Evolutionary conservation across 257 asterid species (phyloP).

Genomic region (Penstemon davidsonii): DNA sequence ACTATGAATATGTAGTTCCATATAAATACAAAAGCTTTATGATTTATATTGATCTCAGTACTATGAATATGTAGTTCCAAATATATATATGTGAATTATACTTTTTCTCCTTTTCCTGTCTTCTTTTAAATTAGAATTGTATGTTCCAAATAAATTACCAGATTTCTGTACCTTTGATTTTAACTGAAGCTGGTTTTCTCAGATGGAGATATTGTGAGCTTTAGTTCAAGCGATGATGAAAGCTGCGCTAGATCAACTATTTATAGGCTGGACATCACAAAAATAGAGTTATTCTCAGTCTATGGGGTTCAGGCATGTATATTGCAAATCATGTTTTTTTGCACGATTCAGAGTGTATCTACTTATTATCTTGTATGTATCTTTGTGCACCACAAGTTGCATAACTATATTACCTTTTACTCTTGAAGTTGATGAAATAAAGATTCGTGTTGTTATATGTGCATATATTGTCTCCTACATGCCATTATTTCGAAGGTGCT

Average conservation of each 20-base stretch:
- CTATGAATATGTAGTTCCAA: constrained; percentile 12
- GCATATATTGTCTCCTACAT: neutral
- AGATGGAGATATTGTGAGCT: constrained; percentile 54
- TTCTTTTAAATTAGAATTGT: constrained; percentile 7
- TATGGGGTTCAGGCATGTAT: constrained; percentile 78
- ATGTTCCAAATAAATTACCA: constrained; percentile 22
- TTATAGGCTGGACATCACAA: constrained; percentile 68
- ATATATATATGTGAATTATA: neutral
- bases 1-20: neutral
- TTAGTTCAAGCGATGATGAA: constrained; percentile 39
- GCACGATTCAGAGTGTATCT: constrained; percentile 16
- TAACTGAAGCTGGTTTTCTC: constrained; percentile 33
- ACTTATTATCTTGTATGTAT: constrained; percentile 1
- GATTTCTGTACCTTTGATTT: constrained; percentile 29
- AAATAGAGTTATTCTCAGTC: constrained; percentile 62
- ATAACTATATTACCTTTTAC: too few relatives aligned
- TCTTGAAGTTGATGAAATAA: too few relatives aligned
- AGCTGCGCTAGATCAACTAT: constrained; percentile 52
- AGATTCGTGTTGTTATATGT: neutral
- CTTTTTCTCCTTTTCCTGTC: constrained; percentile 14
- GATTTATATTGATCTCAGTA: neutral
- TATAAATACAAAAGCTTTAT: constrained; percentile 1
- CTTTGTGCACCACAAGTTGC: neutral
- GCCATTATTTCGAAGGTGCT: neutral
- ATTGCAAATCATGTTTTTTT: constrained; percentile 17